Base-by-base conservation (phyloP, 2,329 filamentous ascomycete genomes). In the Falciphora oryzae region DNA sequence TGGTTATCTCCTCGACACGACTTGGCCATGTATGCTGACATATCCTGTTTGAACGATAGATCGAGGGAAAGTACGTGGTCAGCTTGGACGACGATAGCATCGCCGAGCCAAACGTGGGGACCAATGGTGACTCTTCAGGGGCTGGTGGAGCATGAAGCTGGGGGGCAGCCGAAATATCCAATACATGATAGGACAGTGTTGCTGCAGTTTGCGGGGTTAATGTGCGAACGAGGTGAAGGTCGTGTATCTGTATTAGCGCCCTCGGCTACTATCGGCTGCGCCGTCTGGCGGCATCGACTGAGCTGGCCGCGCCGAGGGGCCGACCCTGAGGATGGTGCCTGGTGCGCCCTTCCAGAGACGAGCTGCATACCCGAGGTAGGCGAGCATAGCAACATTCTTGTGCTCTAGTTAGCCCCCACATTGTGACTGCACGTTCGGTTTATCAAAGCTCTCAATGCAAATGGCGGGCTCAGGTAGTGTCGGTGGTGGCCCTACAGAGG, bases 21-120 rank as follows among this genome's bases (percentile, higher is more conserved):
- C 11, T 8, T 4, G 18, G 4, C 14, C 16, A 11, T 10, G 25
- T 11, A 53, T 56, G 61, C 61, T 62, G 50, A 62, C 11, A 11
- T 58, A 16, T 28, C 3, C 3, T 31, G 22, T 22, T 18, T 7
- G 25, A 16, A 56, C 2, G 11, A 28, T 35, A 67, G 63, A 64
- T 63, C n/a, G 61, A 68, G 27, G 69, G 68, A 27, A 70, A 70
- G 59, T 68, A 69, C 16, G 67, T 70, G 7, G 67, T 70, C n/a
- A 66, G 63, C 0, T 62, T 70, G n/a, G 66, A 67, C 44, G 64
- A 64, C 22, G 59, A 63, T 16, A 27, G 22, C 25, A 27, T n/a
- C 25, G n/a, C 59, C 7, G 25, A 38, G 38, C 32, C 32, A n/a
- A 27, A 13, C 32, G 59, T 38, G 32, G 18, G 3, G 16, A 38